A percentile compares a stretch with the other conserved stretches of the same genome.
These are phyloP conservation scores for Poa pratensis DNA, from an alignment of 176 grass and related monocot species.

Conservation along the genomic window DNA sequence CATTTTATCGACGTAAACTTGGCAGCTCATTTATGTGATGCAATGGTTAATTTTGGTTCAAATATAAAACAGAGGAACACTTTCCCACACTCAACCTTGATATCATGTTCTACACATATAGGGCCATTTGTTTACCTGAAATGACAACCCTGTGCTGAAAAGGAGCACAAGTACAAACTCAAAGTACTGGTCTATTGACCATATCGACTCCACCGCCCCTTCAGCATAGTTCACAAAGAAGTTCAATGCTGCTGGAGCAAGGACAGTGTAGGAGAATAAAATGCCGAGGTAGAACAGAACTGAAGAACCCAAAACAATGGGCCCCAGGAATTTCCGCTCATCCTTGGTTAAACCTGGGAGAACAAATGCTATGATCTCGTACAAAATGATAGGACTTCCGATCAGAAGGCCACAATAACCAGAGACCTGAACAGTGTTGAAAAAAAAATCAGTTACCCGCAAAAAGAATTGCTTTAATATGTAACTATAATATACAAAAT, in stretches of 20 bases:
- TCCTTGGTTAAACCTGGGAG: conserved; percentile 91
- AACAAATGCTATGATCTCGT: conserved; percentile 96
- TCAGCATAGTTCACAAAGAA: conserved; percentile 98
- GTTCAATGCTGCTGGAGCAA: conserved; percentile 88
- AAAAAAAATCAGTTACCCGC: conserved; percentile 28
- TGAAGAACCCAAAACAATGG: conserved; percentile 96
- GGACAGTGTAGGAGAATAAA: conserved; percentile 86
- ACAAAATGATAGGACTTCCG: conserved; percentile 91
- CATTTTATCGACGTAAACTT: background rate
- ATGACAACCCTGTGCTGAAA: conserved; percentile 95
- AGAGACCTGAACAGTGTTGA: conserved; percentile 69
- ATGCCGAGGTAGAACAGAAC: conserved; percentile 93
- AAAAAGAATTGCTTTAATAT: background rate
- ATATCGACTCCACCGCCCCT: conserved; percentile 92
- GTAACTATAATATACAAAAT: background rate
- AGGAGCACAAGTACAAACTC: conserved; percentile 94
- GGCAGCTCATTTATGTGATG: background rate
- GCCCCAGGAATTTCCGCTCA: conserved; percentile 85
- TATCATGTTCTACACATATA: background rate
- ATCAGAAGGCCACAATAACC: conserved; percentile 97
- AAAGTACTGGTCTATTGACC: conserved; percentile 99
- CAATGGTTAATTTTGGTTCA: conserved; percentile 9
- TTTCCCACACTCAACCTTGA: conserved; percentile 8
- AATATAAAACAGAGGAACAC: background rate
- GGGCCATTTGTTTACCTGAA: conserved; percentile 69